Evolutionary conservation across 2,329 filamentous ascomycete genomes (phyloP), one percentile per base, ranked within the genome.

Genomic region (Trichoderma semiorbis): DNA sequence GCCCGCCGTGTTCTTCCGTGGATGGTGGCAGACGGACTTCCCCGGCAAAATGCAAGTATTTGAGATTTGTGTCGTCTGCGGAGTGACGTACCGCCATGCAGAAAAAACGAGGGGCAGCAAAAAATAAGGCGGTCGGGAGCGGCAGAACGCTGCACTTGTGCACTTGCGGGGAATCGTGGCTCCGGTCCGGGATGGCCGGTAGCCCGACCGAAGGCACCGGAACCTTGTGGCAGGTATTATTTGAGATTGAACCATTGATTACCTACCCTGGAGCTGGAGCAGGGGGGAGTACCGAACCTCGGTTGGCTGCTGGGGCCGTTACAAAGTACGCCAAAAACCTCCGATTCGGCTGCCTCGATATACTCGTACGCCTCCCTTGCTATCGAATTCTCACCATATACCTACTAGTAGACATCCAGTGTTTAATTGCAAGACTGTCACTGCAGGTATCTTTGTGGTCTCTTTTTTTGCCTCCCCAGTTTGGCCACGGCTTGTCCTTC

Each of bases 71-170:
- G 26, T 36, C 57, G 39, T 69, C 66, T 62, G 57, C 66, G 36
- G 39, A 61, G 66, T 69, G 66, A 69, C 66, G 66, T 69, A 57
- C 32, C 24, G 32, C 32, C 30, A 32, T 36, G 36, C 36, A 39
- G 3, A 55, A 55, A 14, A 62, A 72, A 72, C 66, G 50, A 72
- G 71, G 60, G 66, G 66, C 66, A 72, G 43, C 30, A 26, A 74
- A 78, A 78, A 75, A 74, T 74, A 74, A 62, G 73, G 78, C 78
- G 79, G 78, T 80, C 72, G 62, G 24, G 2, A 3, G 1, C 8
- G 79, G 79, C 79, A 80, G 74, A 77, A 79, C 16, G 11, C 30
- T 14, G 55, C 3, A 34, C 24, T 74, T 55, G 32, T 12, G 36
- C 4, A 34, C 24, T 74, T 55, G 43, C 66, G 71, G 67, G 61